These are phyloP conservation scores for Linderina pennispora DNA, from an alignment of 192 early-diverging fungal species.

Conservation along the genomic window DNA sequence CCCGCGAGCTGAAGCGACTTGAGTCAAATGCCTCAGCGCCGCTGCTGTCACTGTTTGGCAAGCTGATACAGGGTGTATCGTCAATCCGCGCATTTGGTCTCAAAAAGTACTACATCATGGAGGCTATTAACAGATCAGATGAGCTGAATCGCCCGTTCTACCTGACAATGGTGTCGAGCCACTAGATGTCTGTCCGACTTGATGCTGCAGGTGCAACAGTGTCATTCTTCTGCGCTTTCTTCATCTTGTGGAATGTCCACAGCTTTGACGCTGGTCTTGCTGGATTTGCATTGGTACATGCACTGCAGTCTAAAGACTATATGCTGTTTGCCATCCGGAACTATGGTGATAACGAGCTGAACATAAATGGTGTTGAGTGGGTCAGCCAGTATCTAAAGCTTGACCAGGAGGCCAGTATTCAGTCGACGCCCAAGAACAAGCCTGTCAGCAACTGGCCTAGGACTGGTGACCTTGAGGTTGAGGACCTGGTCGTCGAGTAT, in stretches of 20 bases:
- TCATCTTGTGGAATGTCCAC: constrained; percentile 48
- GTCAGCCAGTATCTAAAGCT: constrained; percentile 70
- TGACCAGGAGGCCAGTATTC: constrained; percentile 66
- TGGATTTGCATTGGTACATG: constrained; percentile 74
- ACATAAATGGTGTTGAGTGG: constrained; percentile 80
- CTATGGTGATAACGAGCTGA: constrained; percentile 74
- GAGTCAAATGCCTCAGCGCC: constrained; percentile 70
- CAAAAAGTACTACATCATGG: constrained; percentile 58
- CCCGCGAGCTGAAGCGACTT: constrained; percentile 83
- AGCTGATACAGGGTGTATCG: constrained; percentile 66
- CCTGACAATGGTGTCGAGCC: constrained; percentile 74
- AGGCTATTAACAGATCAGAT: constrained; percentile 54
- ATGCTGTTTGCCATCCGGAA: constrained; percentile 74
- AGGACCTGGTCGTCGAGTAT: constrained; percentile 68
- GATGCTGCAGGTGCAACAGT: constrained; percentile 72
- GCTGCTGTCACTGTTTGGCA: constrained; percentile 71
- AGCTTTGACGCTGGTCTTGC: constrained; percentile 79
- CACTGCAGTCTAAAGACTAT: constrained; percentile 71
- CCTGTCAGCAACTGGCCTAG: constrained; percentile 56
- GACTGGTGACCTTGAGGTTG: constrained; percentile 61
- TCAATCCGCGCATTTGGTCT: constrained; percentile 78
- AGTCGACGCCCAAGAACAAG: constrained; percentile 46
- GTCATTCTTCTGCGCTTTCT: constrained; percentile 59
- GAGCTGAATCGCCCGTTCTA: constrained; percentile 79
- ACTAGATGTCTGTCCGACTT: constrained; percentile 79